These are phyloP conservation scores for Dunaliella primolecta DNA, from an alignment of 139 green algal species.

Conservation along the genomic window DNA sequence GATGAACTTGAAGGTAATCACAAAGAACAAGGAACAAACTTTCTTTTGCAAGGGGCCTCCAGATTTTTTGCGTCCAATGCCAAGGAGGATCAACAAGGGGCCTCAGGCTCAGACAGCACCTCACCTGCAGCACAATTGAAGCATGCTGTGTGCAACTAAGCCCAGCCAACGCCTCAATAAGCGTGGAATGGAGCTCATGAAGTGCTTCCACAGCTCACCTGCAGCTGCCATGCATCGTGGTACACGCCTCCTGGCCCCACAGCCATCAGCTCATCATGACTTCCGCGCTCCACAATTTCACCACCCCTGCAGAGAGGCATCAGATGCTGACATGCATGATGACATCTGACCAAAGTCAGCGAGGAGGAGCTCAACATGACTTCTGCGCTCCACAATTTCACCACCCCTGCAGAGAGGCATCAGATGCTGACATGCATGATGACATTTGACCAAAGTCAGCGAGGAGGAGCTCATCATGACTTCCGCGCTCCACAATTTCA, in stretches of 20 bases:
- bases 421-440: conserved; percentile 35
- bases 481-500: conserved; percentile 46
- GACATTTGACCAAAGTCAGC: conserved; percentile 27
- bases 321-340: conserved; percentile 35
- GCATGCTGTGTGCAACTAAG: too few relatives aligned
- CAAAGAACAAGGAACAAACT: too few relatives aligned
- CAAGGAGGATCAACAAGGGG: too few relatives aligned
- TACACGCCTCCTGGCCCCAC: conserved; percentile 38
- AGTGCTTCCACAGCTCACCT: too few relatives aligned
- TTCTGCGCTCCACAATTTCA: conserved; percentile 45
- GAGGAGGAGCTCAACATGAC: conserved; percentile 39
- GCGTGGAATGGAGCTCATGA: too few relatives aligned
- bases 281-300: conserved; percentile 46
- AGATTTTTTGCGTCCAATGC: too few relatives aligned
- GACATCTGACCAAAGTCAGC: conserved; percentile 41
- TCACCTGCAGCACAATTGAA: too few relatives aligned
- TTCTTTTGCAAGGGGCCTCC: too few relatives aligned
- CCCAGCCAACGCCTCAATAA: too few relatives aligned
- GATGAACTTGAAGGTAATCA: too few relatives aligned
- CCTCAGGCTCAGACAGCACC: too few relatives aligned
- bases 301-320: conserved; percentile 11
- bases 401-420: conserved; percentile 11
- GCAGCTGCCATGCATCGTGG: conserved; percentile 41
- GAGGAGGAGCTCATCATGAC: conserved; percentile 49
- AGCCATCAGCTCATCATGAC: conserved; percentile 48